Evolutionary conservation across 2,329 filamentous ascomycete genomes (phyloP).

Genomic region (Fusarium lateritium): DNA sequence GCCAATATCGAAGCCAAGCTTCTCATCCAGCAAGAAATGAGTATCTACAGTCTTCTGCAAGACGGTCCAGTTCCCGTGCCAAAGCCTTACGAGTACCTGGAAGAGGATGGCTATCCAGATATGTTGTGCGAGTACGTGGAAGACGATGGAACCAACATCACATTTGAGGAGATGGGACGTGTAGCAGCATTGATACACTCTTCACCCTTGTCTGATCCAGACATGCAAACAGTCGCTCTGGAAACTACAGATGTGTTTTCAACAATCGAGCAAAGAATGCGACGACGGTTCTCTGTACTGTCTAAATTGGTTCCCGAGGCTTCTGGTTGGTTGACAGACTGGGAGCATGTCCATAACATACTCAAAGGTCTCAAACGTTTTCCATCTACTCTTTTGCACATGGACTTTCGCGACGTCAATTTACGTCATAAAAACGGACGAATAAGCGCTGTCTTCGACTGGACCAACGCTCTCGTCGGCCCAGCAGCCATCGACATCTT

Average conservation of each 20-base stretch:
- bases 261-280: slow-evolving; percentile 13
- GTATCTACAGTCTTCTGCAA: slow-evolving; percentile 12
- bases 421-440: not conserved
- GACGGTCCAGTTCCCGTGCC: not conserved
- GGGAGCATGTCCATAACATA: not conserved
- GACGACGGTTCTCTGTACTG: slow-evolving; percentile 5
- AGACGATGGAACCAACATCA: slow-evolving; percentile 5
- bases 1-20: not conserved
- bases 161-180: slow-evolving; percentile 11
- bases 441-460: slow-evolving; percentile 23
- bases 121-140: slow-evolving; percentile 28
- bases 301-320: not conserved
- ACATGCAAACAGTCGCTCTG: not conserved
- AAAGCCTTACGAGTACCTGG: slow-evolving; percentile 1
- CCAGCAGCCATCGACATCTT: slow-evolving; percentile 19
- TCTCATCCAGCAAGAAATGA: slow-evolving; percentile 15
- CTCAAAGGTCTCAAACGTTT: slow-evolving; percentile 3
- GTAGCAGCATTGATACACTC: slow-evolving; percentile 20
- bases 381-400: slow-evolving; percentile 7
- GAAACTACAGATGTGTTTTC: slow-evolving; percentile 1
- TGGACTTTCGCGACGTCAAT: slow-evolving; percentile 30
- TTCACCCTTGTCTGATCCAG: rapidly evolving
- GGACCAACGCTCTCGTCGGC: slow-evolving; percentile 20
- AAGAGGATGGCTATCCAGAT: slow-evolving; percentile 5
- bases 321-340: slow-evolving; percentile 2